Conservation (phyloP, 106 monocot species). For the Apostasia ramifera region DNA sequence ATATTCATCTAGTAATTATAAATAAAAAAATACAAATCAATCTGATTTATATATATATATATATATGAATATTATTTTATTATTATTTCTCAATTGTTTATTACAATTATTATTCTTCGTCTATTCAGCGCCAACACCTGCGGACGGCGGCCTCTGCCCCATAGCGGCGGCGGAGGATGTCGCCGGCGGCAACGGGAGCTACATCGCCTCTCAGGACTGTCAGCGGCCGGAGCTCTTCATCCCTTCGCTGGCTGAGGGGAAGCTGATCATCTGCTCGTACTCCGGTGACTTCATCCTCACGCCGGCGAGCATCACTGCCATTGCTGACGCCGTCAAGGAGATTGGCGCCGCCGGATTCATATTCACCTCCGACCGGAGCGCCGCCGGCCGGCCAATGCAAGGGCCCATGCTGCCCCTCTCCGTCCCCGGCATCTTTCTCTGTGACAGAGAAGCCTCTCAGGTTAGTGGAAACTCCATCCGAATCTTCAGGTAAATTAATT, state of each 20-base stretch:
- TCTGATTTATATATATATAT: too few relatives aligned
- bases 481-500: too few relatives aligned
- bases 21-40: too few relatives aligned
- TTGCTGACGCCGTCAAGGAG: constrained; percentile 23
- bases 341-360: constrained; percentile 69
- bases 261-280: constrained; percentile 67
- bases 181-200: constrained; percentile 22
- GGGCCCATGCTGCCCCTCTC: constrained; percentile 20
- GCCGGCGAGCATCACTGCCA: constrained; percentile 15
- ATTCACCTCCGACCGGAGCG: constrained; percentile 26
- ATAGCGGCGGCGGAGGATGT: constrained; percentile 55
- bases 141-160: constrained; percentile 20
- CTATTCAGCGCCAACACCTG: constrained; percentile 31
- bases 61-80: too few relatives aligned
- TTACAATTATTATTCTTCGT: background rate
- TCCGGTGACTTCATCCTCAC: constrained; percentile 14
- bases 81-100: background rate
- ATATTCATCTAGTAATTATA: too few relatives aligned
- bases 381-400: constrained; percentile 11
- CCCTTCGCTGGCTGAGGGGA: constrained; percentile 31
- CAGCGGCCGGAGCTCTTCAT: constrained; percentile 33
- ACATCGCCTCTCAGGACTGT: constrained; percentile 19
- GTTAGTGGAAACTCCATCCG: constrained; percentile 7
- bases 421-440: constrained; percentile 45
- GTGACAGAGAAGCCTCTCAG: constrained; percentile 16